Percentiles rank a stretch among this genome's conserved stretches.
These are phyloP conservation scores for Hypomontagnella monticulosa DNA, from an alignment of 495 filamentous ascomycete species.

Conservation along the genomic window DNA sequence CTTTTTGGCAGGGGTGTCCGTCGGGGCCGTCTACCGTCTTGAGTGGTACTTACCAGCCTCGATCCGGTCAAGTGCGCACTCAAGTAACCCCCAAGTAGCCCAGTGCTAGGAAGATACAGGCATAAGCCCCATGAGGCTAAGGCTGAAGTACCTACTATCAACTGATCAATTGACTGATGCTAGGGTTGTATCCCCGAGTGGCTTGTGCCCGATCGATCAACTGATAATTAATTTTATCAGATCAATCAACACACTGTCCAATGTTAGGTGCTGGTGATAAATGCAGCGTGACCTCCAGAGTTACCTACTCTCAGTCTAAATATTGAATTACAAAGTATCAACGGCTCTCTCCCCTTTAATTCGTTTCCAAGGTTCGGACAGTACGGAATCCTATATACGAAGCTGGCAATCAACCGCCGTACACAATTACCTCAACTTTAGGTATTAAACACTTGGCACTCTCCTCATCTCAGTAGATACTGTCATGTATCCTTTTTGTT, in stretches of 20 bases:
- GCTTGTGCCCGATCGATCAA: slow-evolving; percentile 5
- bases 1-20: slow-evolving; percentile 21
- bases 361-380: too few species aligned
- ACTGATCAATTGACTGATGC: not conserved
- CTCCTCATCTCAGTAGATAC: not conserved
- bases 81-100: too few species aligned
- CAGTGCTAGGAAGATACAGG: not conserved
- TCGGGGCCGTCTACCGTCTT: slow-evolving; percentile 5
- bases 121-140: slow-evolving; percentile 24
- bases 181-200: not conserved
- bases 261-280: too few species aligned
- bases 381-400: too few species aligned
- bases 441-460: not conserved
- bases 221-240: too few species aligned
- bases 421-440: not conserved
- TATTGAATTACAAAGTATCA: too few species aligned
- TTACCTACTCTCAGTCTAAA: too few species aligned
- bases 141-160: not conserved
- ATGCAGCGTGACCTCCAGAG: too few species aligned
- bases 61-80: slow-evolving; percentile 10
- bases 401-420: not conserved
- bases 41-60: not conserved
- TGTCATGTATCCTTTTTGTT: slow-evolving; percentile 1
- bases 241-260: too few species aligned
- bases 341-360: too few species aligned